Evolutionary conservation across 148 eudicot species (phyloP).

Genomic region (Oxyria digyna): DNA sequence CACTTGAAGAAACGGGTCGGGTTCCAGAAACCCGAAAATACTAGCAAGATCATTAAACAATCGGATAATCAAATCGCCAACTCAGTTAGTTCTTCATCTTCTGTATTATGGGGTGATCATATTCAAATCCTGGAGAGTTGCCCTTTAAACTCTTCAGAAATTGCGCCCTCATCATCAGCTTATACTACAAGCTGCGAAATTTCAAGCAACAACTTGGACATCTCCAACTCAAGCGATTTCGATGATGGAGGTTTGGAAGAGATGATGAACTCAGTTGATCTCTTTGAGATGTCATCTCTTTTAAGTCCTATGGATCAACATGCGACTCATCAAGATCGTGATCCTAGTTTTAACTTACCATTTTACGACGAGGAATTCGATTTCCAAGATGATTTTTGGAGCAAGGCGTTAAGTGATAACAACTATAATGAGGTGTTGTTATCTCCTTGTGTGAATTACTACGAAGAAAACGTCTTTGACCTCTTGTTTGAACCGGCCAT

Average conservation of each 20-base stretch:
- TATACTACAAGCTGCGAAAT: neutral
- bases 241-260: conserved; percentile 1
- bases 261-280: neutral
- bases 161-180: neutral
- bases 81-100: neutral
- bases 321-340: neutral
- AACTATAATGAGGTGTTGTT: neutral
- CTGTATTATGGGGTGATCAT: neutral
- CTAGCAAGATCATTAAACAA: neutral
- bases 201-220: neutral
- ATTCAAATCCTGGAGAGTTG: conserved; percentile 3
- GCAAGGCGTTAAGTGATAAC: neutral
- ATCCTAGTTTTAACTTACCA: neutral
- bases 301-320: neutral
- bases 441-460: conserved; percentile 1
- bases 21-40: neutral
- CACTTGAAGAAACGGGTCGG: conserved; percentile 8
- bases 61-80: neutral
- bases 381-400: neutral
- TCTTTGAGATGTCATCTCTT: neutral
- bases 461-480: neutral
- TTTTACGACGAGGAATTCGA: neutral
- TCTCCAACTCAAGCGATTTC: neutral
- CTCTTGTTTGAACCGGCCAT: neutral
- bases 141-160: neutral